Conservation (phyloP, 306 rosid genomes). For the Casuarina equisetifolia region DNA sequence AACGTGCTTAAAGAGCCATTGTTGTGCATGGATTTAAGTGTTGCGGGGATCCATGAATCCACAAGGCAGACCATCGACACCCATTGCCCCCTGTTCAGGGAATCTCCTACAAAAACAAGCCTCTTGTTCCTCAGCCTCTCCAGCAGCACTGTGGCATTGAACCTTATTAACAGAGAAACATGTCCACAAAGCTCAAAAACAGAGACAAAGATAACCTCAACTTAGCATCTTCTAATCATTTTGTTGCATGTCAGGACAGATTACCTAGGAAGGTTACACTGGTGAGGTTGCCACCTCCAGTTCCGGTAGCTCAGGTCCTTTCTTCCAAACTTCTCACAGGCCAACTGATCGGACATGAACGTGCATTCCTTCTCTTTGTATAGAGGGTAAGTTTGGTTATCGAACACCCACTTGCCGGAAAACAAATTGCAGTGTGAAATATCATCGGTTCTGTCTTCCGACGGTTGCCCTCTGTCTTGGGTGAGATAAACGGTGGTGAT, state of each 20-base stretch:
- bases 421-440: constrained; percentile 55
- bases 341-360: constrained; percentile 86
- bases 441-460: constrained; percentile 19
- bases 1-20: constrained; percentile 71
- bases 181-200: constrained; percentile 62
- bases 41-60: constrained; percentile 41
- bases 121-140: constrained; percentile 80
- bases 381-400: constrained; percentile 66
- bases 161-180: constrained; percentile 74
- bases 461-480: constrained; percentile 30
- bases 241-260: not conserved
- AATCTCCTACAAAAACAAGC: constrained; percentile 85
- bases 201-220: constrained; percentile 16
- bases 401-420: constrained; percentile 75
- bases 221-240: not conserved
- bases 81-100: constrained; percentile 93
- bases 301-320: constrained; percentile 61
- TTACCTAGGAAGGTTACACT: constrained; percentile 69
- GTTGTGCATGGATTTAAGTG: constrained; percentile 57
- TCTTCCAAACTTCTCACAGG: constrained; percentile 86
- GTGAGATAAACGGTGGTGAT: constrained; percentile 44
- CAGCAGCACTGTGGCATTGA: constrained; percentile 77
- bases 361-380: constrained; percentile 62
- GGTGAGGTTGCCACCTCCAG: constrained; percentile 81
- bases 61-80: constrained; percentile 87